These are phyloP conservation scores for Casaregolazyma lundiana DNA, from an alignment of 1,139 yeast genomes.

Conservation along the genomic window DNA sequence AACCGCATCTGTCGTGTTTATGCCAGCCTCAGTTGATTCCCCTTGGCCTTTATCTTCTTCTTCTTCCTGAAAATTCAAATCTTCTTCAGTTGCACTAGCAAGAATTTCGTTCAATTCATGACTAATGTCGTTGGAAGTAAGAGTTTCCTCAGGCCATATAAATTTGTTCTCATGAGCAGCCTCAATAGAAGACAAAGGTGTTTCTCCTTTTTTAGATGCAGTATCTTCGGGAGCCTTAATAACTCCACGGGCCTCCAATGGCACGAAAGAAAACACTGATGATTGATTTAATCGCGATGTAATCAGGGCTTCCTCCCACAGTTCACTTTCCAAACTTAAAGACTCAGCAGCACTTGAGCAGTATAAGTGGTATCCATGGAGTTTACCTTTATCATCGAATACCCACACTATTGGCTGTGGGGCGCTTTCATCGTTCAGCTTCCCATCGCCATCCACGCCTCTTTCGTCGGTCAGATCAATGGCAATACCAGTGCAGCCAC, in stretches of 20 bases:
- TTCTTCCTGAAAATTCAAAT: background rate
- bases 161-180: background rate
- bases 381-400: slow-evolving; percentile 57
- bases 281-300: background rate
- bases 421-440: slow-evolving; percentile 48
- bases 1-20: no score
- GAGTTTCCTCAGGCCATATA: background rate
- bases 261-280: background rate
- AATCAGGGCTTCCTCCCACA: background rate
- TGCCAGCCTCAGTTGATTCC: no score
- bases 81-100: background rate
- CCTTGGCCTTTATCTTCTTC: background rate
- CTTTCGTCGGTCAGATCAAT: slow-evolving; percentile 50
- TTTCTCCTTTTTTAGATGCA: background rate
- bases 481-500: slow-evolving; percentile 61
- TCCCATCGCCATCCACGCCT: slow-evolving; percentile 49
- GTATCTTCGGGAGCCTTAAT: background rate
- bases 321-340: background rate
- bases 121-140: background rate
- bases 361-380: slow-evolving; percentile 47
- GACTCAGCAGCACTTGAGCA: slow-evolving; percentile 2
- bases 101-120: background rate
- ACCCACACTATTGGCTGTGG: slow-evolving; percentile 61
- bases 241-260: background rate
- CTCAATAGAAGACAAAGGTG: background rate